Percentiles rank a stretch among this genome's conserved stretches.
phyloP scores from a whole-genome alignment of 2,329 filamentous ascomycete genomes.

The Teratosphaeria epicoccoides region DNA sequence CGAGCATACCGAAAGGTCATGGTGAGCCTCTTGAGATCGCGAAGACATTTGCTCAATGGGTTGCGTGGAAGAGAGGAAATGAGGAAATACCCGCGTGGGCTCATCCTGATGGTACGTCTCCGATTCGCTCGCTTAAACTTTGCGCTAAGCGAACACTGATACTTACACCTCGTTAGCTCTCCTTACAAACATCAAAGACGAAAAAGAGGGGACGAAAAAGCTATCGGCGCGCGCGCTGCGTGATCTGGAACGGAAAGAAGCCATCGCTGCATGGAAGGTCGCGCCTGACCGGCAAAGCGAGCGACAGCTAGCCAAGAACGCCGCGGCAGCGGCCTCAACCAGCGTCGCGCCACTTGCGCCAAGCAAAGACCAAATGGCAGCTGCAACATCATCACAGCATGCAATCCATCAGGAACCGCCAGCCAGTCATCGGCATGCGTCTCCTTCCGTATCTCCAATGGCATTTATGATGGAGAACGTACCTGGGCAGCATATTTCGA shows the following conservation, averaged over 20 bases:
- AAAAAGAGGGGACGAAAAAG: conserved; percentile 39
- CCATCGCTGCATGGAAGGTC: conserved; percentile 33
- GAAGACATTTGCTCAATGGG: conserved; percentile 53
- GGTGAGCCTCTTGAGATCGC: conserved; percentile 52
- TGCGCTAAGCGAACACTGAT: not conserved
- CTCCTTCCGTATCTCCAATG: conserved; percentile 10
- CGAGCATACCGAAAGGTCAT: conserved; percentile 52
- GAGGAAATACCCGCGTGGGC: conserved; percentile 53
- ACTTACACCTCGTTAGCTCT: conserved; percentile 24
- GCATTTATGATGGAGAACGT: conserved; percentile 19
- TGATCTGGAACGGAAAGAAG: conserved; percentile 44
- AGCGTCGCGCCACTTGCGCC: conserved; percentile 10
- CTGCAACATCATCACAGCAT: conserved; percentile 9
- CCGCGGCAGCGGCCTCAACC: conserved; percentile 5
- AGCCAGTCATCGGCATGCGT: conserved; percentile 13
- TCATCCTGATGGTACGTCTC: conserved; percentile 35
- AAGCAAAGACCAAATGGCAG: conserved; percentile 4
- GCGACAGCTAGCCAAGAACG: conserved; percentile 25
- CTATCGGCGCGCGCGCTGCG: conserved; percentile 45
- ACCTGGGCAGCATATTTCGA: conserved; percentile 31
- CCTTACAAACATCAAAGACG: conserved; percentile 40
- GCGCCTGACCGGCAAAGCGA: conserved; percentile 36
- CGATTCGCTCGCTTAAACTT: not conserved
- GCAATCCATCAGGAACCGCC: conserved; percentile 23
- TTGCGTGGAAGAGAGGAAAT: conserved; percentile 57